Percentiles rank a stretch among this genome's conserved stretches.
Evolutionary conservation across 179 eudicot genomes (phyloP).

Genomic region (Spergularia azorica): DNA sequence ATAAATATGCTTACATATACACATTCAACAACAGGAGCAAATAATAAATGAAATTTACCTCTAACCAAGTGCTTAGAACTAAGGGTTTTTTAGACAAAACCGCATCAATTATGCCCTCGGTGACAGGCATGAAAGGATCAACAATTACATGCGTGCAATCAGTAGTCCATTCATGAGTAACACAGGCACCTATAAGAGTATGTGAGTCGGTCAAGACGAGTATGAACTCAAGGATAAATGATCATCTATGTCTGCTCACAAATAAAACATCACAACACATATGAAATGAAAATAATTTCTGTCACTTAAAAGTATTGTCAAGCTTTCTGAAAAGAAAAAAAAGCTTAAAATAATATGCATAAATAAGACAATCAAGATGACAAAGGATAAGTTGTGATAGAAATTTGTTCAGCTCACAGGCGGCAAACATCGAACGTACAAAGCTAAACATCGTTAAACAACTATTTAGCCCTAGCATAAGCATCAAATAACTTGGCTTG

Average conservation of each 20-base stretch:
- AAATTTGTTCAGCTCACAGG: too few species aligned
- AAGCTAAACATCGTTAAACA: too few species aligned
- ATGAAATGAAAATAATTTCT: conserved; percentile 1
- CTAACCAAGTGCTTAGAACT: conserved; percentile 69
- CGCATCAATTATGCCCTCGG: conserved; percentile 65
- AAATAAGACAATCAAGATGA: not conserved
- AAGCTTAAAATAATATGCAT: not conserved
- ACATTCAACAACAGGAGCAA: not conserved
- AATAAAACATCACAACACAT: not conserved
- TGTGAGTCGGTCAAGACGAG: conserved; percentile 10
- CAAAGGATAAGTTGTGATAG: not conserved
- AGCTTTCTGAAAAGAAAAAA: not conserved
- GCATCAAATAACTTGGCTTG: too few species aligned
- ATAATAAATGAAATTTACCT: conserved; percentile 47
- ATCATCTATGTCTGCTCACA: not conserved
- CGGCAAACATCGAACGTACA: too few species aligned
- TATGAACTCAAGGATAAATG: conserved; percentile 11
- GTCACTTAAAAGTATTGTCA: not conserved
- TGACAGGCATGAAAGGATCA: conserved; percentile 67
- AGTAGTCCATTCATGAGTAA: conserved; percentile 55
- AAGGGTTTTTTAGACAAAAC: conserved; percentile 66
- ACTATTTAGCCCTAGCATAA: too few species aligned
- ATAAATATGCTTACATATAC: not conserved
- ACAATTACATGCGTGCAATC: conserved; percentile 91
- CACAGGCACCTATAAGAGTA: conserved; percentile 59